These are phyloP conservation scores for Beauveria scarabaeidicola DNA, from an alignment of 2,329 filamentous ascomycete species.

Conservation along the genomic window DNA sequence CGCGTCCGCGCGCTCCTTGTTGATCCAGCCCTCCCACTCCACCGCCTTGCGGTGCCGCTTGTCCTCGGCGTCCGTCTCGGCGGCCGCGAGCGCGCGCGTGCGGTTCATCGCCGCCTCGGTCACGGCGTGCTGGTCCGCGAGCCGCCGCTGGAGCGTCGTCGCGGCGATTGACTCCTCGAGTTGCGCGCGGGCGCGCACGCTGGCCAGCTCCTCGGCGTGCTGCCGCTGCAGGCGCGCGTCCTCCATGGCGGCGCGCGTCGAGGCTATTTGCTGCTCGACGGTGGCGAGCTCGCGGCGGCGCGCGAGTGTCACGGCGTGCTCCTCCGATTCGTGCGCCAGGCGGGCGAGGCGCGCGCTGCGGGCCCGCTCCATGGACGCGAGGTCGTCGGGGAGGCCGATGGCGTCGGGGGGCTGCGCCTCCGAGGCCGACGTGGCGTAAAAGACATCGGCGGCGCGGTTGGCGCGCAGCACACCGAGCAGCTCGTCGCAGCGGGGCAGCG, in stretches of 20 bases:
- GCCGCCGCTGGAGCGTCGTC: conserved; percentile 23
- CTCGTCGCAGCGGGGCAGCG: conserved; percentile 29
- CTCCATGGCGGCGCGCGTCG: conserved; percentile 37
- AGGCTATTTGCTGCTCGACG: conserved; percentile 42
- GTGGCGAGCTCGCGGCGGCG: conserved; percentile 43
- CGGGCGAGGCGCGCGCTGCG: conserved; percentile 39
- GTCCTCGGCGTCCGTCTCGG: conserved; percentile 38
- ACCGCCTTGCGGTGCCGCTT: conserved; percentile 35
- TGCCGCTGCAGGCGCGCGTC: conserved; percentile 39
- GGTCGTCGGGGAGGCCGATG: conserved; percentile 41
- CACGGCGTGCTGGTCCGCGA: conserved; percentile 39
- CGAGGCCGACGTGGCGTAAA: conserved; percentile 40
- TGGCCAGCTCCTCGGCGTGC: conserved; percentile 36
- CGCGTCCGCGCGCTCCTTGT: conserved; percentile 37
- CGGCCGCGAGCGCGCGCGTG: conserved; percentile 35
- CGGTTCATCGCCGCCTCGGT: conserved; percentile 38
- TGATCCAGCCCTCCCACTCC: conserved; percentile 40
- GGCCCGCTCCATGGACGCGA: conserved; percentile 41
- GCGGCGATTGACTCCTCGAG: conserved; percentile 35
- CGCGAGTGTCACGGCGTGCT: conserved; percentile 39
- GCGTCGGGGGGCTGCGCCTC: conserved; percentile 46
- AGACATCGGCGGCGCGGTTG: conserved; percentile 45
- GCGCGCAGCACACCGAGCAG: conserved; percentile 41
- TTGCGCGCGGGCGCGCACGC: conserved; percentile 35
- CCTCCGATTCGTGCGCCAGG: conserved; percentile 37